Percentiles rank a stretch among this genome's conserved stretches.
phyloP scores from a whole-genome alignment of 306 rosid genomes.

The Clitoria ternatea region DNA sequence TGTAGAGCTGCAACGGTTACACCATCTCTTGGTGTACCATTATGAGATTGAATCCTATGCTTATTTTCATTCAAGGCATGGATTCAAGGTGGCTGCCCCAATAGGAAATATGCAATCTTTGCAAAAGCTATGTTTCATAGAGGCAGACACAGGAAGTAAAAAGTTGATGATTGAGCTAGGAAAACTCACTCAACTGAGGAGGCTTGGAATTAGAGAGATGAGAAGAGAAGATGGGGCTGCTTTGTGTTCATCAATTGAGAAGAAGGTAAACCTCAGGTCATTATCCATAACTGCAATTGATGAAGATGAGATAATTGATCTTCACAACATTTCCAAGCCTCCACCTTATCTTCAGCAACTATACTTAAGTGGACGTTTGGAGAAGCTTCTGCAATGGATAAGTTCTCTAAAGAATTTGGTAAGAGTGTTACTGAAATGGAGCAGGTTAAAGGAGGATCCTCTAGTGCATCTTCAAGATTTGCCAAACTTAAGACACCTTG shows the following conservation, averaged over 20 bases:
- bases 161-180: slow-evolving; percentile 43
- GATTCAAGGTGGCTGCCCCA: slow-evolving; percentile 36
- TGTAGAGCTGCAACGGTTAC: slow-evolving; percentile 41
- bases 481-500: slow-evolving; percentile 47
- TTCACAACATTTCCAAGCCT: slow-evolving; percentile 38
- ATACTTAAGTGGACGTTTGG: slow-evolving; percentile 42
- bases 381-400: slow-evolving; percentile 46
- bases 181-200: slow-evolving; percentile 42
- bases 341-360: slow-evolving; percentile 40
- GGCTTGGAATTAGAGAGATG: slow-evolving; percentile 40
- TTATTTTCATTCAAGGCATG: slow-evolving; percentile 36
- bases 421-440: slow-evolving; percentile 36
- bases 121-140: slow-evolving; percentile 52
- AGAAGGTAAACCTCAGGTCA: slow-evolving; percentile 38
- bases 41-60: slow-evolving; percentile 43
- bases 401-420: slow-evolving; percentile 23
- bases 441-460: slow-evolving; percentile 42
- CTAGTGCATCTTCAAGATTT: slow-evolving; percentile 36
- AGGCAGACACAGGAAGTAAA: slow-evolving; percentile 40
- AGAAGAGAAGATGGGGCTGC: slow-evolving; percentile 41
- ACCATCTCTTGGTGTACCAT: slow-evolving; percentile 50
- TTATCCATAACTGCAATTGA: slow-evolving; percentile 33
- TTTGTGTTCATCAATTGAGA: slow-evolving; percentile 42
- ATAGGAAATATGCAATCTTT: slow-evolving; percentile 44
- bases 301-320: slow-evolving; percentile 38